Base-by-base conservation (phyloP, 306 rosid genomes). In the Quercus agrifolia region DNA sequence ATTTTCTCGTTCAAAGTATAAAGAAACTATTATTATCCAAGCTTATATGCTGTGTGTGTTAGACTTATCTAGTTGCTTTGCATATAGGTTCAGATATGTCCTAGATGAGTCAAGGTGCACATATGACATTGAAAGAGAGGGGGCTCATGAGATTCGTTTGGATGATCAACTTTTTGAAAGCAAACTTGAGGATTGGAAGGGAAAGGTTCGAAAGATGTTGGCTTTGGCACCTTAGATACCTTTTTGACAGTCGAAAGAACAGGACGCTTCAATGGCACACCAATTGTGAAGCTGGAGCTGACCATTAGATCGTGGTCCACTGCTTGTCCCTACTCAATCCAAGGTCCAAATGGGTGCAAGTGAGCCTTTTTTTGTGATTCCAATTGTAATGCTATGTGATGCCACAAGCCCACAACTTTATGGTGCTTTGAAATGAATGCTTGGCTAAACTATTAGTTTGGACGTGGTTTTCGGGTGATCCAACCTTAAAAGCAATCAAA, bases 121-220 rank as follows among this genome's bases (percentile, higher is more conserved):
- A 49, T 2, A 55, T n/a, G 75, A 79, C 67, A 79, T 41, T 14
- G 71, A 11, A 54, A 46, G 78, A 25, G 74, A 62, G 87, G 88
- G 93, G 18, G 86, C 89, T 17, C 52, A 20, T 14, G 70, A 83
- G 83, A 90, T 88, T 88, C 86, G 79, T 77, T 79, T 78, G 89
- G 89, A 87, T 84, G 74, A 81, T 85, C 59, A 54, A 70, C 85
- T 81, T 80, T 85, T 63, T 54, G 54, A 84, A 82, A 85, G 88
- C 58, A 76, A 74, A 77, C 74, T 74, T 61, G 84, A 82, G 79
- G 78, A 86, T 78, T 82, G 83, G 44, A 87, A 70, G 67, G 78
- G 73, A 69, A 78, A 85, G 80, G 86, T 83, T 77, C 79, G 56
- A 84, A 78, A 83, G 86, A 81, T 81, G 15, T 74, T 85, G 79